These are phyloP conservation scores for Globisporangium viniferum DNA, from an alignment of 352 stramenopile genomes.

Conservation along the genomic window DNA sequence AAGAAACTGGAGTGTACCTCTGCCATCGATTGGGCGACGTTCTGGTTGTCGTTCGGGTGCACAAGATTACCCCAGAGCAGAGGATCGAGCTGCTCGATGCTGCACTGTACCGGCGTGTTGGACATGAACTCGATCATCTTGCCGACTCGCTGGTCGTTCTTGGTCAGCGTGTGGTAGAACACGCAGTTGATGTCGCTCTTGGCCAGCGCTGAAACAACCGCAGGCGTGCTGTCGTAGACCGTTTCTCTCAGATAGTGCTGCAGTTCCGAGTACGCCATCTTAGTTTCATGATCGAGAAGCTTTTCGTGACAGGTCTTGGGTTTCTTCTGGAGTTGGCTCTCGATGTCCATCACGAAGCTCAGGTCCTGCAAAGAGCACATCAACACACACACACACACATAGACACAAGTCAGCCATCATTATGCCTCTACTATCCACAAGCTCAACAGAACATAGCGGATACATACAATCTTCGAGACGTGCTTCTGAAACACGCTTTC, in stretches of 20 bases:
- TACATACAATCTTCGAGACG: slow-evolving; percentile 10
- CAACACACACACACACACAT: too few relatives aligned
- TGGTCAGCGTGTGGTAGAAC: slow-evolving; percentile 3
- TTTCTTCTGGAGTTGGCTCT: slow-evolving; percentile 4
- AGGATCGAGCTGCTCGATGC: not conserved
- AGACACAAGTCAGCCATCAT: too few relatives aligned
- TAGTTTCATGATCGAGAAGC: not conserved
- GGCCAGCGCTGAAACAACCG: not conserved
- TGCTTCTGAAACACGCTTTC: slow-evolving; percentile 8
- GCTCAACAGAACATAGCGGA: not conserved
- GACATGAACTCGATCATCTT: slow-evolving; percentile 11
- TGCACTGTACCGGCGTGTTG: slow-evolving; percentile 3
- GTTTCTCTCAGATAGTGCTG: slow-evolving; percentile 2
- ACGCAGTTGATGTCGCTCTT: not conserved
- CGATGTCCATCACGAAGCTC: slow-evolving; percentile 7
- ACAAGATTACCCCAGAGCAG: not conserved
- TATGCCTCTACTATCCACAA: not conserved
- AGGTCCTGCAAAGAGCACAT: not conserved
- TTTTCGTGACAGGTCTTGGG: not conserved
- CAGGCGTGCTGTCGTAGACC: not conserved
- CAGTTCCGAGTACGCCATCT: not conserved
- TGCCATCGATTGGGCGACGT: not conserved
- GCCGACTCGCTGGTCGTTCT: slow-evolving; percentile 1
- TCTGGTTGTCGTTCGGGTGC: not conserved
- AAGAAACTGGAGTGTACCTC: not conserved